Conservation (phyloP, 2,329 filamentous ascomycete species). For the Alternaria brassicicola region DNA sequence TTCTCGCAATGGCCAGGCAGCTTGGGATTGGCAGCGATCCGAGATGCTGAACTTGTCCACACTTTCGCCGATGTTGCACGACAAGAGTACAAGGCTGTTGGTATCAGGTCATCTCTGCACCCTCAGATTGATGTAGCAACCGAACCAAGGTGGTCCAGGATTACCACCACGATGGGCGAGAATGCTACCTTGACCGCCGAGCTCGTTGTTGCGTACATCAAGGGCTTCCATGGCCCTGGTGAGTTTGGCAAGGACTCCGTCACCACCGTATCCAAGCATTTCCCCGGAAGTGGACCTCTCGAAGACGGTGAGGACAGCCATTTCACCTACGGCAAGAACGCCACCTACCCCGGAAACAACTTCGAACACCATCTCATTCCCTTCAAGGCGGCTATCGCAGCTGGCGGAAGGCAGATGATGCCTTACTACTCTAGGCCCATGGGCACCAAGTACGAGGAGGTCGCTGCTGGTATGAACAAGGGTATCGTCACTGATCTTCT, state of each 20-base stretch:
- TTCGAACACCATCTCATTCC: conserved; percentile 59
- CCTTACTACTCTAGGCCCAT: conserved; percentile 59
- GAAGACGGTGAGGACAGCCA: conserved; percentile 60
- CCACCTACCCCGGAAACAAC: conserved; percentile 58
- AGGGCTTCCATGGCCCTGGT: conserved; percentile 55
- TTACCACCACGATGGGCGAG: conserved; percentile 56
- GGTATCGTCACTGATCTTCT: conserved; percentile 58
- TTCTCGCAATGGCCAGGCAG: conserved; percentile 61
- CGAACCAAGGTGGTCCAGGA: conserved; percentile 59
- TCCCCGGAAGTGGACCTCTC: conserved; percentile 59
- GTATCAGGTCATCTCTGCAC: conserved; percentile 56
- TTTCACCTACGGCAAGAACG: conserved; percentile 59
- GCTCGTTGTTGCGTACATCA: conserved; percentile 54
- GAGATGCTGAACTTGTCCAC: conserved; percentile 53
- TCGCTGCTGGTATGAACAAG: conserved; percentile 61
- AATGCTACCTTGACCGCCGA: conserved; percentile 52
- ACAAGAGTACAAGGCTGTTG: conserved; percentile 54
- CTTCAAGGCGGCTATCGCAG: conserved; percentile 58
- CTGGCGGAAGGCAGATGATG: conserved; percentile 60
- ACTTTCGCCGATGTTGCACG: conserved; percentile 58
- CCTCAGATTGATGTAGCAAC: conserved; percentile 60
- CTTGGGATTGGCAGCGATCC: conserved; percentile 58
- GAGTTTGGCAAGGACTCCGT: conserved; percentile 54
- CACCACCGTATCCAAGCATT: conserved; percentile 60
- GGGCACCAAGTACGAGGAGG: conserved; percentile 54